Evolutionary conservation across 2,329 filamentous ascomycete genomes (phyloP), one percentile per base, ranked within the genome.

Genomic region (Cryphonectria nitschkei): DNA sequence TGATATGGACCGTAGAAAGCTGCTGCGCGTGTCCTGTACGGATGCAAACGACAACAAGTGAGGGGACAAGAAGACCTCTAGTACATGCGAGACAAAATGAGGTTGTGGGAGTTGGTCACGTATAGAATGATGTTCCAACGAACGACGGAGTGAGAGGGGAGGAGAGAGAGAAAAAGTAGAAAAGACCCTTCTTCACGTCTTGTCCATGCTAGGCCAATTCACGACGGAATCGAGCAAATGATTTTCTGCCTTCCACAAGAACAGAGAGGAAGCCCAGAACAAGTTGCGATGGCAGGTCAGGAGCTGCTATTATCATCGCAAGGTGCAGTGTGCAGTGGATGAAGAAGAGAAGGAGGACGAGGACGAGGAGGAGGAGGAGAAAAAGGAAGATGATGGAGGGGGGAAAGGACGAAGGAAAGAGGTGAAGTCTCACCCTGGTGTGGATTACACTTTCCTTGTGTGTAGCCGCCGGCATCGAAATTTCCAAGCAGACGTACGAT

Each of bases 191-290:
- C 37, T 69, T 70, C 65, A 70, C 54, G 65, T 68, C 62, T 56
- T 46, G 61, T 72, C 70, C 70, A 72, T 72, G 50, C 70, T 70
- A 68, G 26, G 61, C 52, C 19, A 68, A 50, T 29, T 16, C 22
- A 22, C 60, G 46, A 54, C 13, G 22, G 50, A 61, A 62, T 61
- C 58, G 64, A 61, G 52, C 26, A 29, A 52, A 13, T 13, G 26
- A 50, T 37, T 13, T 34, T 34, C 63, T 65, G 63, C 39, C 16
- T 39, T 8, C 9, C 22, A 9, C 32, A 2, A 46, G n/a, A 29
- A 43, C 11, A 26, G 4, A 43, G 19, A 63, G 39, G 61, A 16
- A 43, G 9, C n/a, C 34, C 4, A 43, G 41, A n/a, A 37, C 34
- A 34, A 63, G 11, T 19, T 61, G 41, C 34, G 22, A 32, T 32